A percentile compares a stretch with the other conserved stretches of the same genome.
Conservation (phyloP, 2,329 filamentous ascomycete species). For the Pseudogymnoascus sp. region DNA sequence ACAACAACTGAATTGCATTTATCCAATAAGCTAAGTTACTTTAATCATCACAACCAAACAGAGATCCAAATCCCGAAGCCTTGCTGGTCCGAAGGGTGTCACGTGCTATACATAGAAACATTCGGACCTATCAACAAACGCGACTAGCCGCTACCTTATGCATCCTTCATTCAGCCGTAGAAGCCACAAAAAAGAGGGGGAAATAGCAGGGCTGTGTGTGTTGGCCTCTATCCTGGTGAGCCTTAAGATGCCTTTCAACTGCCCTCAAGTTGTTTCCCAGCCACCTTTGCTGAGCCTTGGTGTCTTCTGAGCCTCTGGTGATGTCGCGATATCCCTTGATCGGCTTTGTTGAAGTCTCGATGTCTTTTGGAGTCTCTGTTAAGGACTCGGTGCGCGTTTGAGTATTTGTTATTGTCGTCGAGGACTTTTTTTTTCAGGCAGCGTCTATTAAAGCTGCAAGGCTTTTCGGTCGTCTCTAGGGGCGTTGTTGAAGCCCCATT, state of each 20-base stretch:
- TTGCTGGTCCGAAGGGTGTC: neutral
- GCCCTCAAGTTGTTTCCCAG: neutral
- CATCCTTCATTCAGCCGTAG: neutral
- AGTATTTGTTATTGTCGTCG: neutral
- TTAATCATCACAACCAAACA: neutral
- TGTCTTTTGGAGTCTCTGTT: neutral
- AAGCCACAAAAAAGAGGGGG: neutral
- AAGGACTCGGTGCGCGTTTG: neutral
- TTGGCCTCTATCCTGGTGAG: neutral
- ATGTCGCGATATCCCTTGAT: neutral
- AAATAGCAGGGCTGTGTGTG: neutral
- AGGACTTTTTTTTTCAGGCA: neutral
- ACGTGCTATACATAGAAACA: neutral
- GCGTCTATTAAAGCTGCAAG: neutral
- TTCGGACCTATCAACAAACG: neutral
- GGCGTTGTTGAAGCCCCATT: too few relatives aligned
- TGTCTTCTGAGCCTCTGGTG: neutral
- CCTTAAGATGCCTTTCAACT: neutral
- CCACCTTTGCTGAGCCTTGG: neutral
- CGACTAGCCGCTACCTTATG: neutral
- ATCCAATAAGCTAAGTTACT: neutral
- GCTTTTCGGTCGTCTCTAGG: neutral
- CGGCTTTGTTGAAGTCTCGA: neutral
- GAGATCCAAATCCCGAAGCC: neutral
- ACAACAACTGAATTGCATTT: neutral